These are phyloP conservation scores for Pseudogymnoascus pannorum DNA, from an alignment of 2,329 filamentous ascomycete genomes.

Conservation along the genomic window DNA sequence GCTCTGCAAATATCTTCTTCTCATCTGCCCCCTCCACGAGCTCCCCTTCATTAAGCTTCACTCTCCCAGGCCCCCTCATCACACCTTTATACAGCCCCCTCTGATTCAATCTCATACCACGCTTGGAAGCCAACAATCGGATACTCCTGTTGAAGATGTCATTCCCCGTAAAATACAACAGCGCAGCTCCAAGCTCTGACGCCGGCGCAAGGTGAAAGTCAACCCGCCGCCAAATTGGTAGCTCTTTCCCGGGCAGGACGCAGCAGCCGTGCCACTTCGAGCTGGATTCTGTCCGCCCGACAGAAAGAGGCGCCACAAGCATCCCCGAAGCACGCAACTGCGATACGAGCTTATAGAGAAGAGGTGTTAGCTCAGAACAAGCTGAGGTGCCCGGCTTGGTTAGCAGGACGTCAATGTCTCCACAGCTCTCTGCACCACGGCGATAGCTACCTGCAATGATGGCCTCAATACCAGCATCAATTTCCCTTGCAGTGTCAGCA, in stretches of 20 bases:
- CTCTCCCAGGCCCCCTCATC: slow-evolving; percentile 48
- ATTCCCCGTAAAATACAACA: slow-evolving; percentile 95
- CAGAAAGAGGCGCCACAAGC: slow-evolving; percentile 62
- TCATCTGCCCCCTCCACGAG: slow-evolving; percentile 70
- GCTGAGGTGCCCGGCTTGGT: slow-evolving; percentile 55
- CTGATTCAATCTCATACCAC: slow-evolving; percentile 80
- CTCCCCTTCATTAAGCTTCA: slow-evolving; percentile 58
- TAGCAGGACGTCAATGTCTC: slow-evolving; percentile 81
- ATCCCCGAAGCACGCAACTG: slow-evolving; percentile 55
- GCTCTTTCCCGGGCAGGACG: slow-evolving; percentile 48
- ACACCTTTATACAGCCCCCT: slow-evolving; percentile 68
- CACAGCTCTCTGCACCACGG: slow-evolving; percentile 63
- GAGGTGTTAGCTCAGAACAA: slow-evolving; percentile 48
- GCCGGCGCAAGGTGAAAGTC: slow-evolving; percentile 80
- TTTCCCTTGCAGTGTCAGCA: slow-evolving; percentile 43
- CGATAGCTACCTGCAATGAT: slow-evolving; percentile 82
- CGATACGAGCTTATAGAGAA: slow-evolving; percentile 57
- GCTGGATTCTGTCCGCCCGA: slow-evolving; percentile 42
- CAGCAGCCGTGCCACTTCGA: slow-evolving; percentile 89
- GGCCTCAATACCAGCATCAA: slow-evolving; percentile 60
- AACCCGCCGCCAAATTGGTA: slow-evolving; percentile 65
- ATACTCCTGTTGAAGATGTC: slow-evolving; percentile 91
- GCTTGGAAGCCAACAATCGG: slow-evolving; percentile 69
- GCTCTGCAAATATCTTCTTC: slow-evolving; percentile 68
- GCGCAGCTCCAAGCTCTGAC: slow-evolving; percentile 69